phyloP scores from a whole-genome alignment of 2,329 filamentous ascomycete species.

The Talaromyces sp. region DNA sequence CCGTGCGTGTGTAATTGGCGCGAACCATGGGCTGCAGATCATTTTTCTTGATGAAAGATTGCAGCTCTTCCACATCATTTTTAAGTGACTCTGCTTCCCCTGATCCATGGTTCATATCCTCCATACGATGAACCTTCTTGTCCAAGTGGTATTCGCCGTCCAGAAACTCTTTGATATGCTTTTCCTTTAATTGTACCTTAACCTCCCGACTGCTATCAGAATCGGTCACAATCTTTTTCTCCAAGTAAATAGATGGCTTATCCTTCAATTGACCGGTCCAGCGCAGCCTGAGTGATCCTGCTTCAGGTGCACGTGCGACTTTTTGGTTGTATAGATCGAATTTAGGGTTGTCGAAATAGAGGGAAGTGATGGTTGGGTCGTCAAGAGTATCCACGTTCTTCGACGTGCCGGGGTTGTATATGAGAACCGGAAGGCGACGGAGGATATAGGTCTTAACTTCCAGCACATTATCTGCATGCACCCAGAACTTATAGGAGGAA shows the following conservation, averaged over 20 bases:
- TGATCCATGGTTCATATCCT: conserved; percentile 70
- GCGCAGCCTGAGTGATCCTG: conserved; percentile 79
- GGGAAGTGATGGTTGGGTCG: conserved; percentile 89
- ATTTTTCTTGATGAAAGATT: conserved; percentile 75
- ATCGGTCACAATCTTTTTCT: conserved; percentile 83
- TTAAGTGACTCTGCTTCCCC: conserved; percentile 71
- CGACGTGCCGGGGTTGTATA: conserved; percentile 84
- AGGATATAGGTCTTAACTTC: conserved; percentile 97
- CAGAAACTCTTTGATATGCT: conserved; percentile 87
- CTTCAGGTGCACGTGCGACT: conserved; percentile 72
- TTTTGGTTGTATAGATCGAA: conserved; percentile 88
- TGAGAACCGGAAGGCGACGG: conserved; percentile 82
- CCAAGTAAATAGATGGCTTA: conserved; percentile 78
- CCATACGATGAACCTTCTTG: conserved; percentile 83
- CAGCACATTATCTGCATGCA: conserved; percentile 90
- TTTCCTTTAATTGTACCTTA: conserved; percentile 85
- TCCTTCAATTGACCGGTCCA: conserved; percentile 87
- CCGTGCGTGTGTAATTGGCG: conserved; percentile 90
- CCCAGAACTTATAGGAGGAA: conserved; percentile 93
- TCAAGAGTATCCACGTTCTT: conserved; percentile 76
- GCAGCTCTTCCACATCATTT: conserved; percentile 73
- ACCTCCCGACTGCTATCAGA: conserved; percentile 77
- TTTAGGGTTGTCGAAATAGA: conserved; percentile 89
- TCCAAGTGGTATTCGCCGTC: conserved; percentile 88
- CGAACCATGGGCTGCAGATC: conserved; percentile 81